These are phyloP conservation scores for Nannochloris sp. DNA, from an alignment of 139 green algal genomes.

Conservation along the genomic window DNA sequence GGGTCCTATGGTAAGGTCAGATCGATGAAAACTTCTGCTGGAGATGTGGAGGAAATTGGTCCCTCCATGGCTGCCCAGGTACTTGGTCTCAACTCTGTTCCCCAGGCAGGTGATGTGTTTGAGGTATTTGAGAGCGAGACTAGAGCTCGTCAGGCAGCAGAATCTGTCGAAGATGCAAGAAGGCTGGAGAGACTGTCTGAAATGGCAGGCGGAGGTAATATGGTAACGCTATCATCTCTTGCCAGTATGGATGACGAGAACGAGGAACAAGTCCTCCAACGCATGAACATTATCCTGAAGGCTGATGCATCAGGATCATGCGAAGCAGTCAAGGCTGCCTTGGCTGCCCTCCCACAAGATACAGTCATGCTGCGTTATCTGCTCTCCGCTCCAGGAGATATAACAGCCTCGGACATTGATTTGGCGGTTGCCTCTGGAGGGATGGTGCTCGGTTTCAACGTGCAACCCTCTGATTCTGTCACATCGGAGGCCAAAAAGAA, in stretches of 20 bases:
- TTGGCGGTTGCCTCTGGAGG: constrained; percentile 69
- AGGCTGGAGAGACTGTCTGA: constrained; percentile 48
- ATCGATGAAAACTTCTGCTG: constrained; percentile 51
- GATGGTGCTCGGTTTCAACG: constrained; percentile 79
- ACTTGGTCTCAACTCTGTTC: constrained; percentile 74
- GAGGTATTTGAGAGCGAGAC: constrained; percentile 46
- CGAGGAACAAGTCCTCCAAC: constrained; percentile 44
- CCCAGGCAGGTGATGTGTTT: constrained; percentile 87
- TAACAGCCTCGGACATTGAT: constrained; percentile 82
- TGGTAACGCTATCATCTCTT: constrained; percentile 78
- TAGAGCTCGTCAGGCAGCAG: constrained; percentile 35
- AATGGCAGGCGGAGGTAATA: constrained; percentile 50
- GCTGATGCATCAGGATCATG: constrained; percentile 76
- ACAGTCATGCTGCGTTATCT: constrained; percentile 84
- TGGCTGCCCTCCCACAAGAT: constrained; percentile 80
- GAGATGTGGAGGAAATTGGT: constrained; percentile 47
- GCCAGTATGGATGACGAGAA: constrained; percentile 64
- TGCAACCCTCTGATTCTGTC: constrained; percentile 55
- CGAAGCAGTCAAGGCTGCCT: constrained; percentile 82
- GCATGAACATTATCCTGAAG: constrained; percentile 89
- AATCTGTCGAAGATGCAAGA: constrained; percentile 21
- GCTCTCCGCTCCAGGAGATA: constrained; percentile 67
- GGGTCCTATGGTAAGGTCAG: constrained; percentile 73
- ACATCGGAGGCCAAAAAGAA: constrained; percentile 59
- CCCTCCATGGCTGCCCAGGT: constrained; percentile 88